Base-by-base conservation (phyloP, 208 protist genomes). In the Leishmania lainsoni region DNA sequence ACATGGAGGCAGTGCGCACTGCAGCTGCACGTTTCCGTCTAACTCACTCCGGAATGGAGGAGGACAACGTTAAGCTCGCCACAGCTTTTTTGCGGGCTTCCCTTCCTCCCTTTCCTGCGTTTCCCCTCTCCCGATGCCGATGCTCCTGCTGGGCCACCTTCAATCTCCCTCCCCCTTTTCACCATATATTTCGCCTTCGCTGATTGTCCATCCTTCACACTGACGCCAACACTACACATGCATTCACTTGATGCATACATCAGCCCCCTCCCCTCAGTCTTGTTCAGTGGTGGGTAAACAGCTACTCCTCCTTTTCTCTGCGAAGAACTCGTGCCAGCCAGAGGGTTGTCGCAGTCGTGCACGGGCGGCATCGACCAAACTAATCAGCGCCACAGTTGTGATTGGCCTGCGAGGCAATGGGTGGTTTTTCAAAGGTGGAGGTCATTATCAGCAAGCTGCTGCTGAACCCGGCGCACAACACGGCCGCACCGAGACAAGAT, bases 361-460 rank as follows among this genome's bases (percentile, higher is more conserved):
- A 74, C 26, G 5, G 2, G n/a, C 20, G 14, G 32, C 20, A 29
- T 35, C 10, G 10, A 20, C 32, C 14, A 39, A 3, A 1, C 1
- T 65, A 22, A 39, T 66, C 12, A 14, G 17, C 2, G 20, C 61
- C 12, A 54, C 78, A 32, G 52, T 65, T 32, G 29, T 51, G 69
- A 70, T 75, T 5, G 17, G 76, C 29, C 69, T 66, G n/a, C 45
- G 68, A 12, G 42, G 59, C 51, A 17, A 71, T 68, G 54, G 6
- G 22, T 32, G 54, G 35, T 2, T 17, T 48, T 16, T 76, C 81
- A 6, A 80, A 91, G 45, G 52, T 92, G 29, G 90, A 95, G 61
- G 74, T 80, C 69, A 89, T 96, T 59, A 92, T 96, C 79, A 59
- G 74, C 16, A 92, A 93, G 81, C 79, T 96, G 32, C 84, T 96